Base-by-base conservation (phyloP, 371 early-diverging fungal genomes). In the Capillidium heterosporum region DNA sequence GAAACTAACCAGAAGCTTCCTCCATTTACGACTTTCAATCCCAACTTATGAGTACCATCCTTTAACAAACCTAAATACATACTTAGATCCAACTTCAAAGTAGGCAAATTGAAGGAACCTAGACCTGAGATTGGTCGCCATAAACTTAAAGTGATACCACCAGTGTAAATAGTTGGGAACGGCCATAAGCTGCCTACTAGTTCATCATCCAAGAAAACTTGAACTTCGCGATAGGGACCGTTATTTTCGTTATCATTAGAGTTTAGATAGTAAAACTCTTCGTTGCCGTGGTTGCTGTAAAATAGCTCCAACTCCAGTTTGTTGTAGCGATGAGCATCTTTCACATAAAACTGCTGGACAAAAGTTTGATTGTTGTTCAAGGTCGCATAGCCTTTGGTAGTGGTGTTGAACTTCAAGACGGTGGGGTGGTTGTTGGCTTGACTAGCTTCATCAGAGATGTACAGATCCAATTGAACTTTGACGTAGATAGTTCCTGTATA, bases 401-500 rank as follows among this genome's bases (percentile, higher is more conserved):
- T 44, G 5, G 5, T n/a, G 23, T 44, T 44, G 23, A 44, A 13
- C 5, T 4, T 3, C 5, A 19, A 3, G 5, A 10, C n/a, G 3
- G 5, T 44, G 5, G 15, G 19, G 23, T 44, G 3, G n/a, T n/a
- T 44, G 5, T 5, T 44, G 23, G 5, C n/a, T 19, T 21, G 15
- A 13, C n/a, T 5, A 39, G 7, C 4, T 3, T 29, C 35, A 3
- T 4, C 32, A 19, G 8, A 32, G 2, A 41, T 13, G 24, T 41
- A 55, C 2, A 55, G 11, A 24, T 42, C 55, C 15, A 55, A 1
- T 4, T 39, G 17, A 2, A 55, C 19, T 19, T 42, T 29, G 5
- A 55, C 27, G n/a, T 26, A 41, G 17, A 55, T 41, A 8, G 26
- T 41, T 2, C 55, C 55, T 7, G 55, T 55, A 55, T 55, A 55